Base-by-base conservation (phyloP, 306 rosid species). In the Cucurbita maxima region DNA sequence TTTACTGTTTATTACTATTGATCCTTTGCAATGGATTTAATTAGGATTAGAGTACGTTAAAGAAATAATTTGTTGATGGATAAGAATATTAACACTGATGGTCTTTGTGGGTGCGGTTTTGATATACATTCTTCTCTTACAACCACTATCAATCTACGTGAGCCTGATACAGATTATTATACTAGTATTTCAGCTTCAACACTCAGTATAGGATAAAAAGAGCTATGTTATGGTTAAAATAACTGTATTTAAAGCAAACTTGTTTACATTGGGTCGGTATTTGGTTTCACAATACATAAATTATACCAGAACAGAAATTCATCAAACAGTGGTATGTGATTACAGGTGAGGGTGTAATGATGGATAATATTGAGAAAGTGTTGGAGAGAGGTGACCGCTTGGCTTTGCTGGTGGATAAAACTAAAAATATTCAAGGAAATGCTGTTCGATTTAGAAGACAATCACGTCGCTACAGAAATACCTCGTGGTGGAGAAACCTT, bases 401-500 rank as follows among this genome's bases (percentile, higher is more conserved):
- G 83, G 86, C 88, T 54, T 78, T 89, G 84, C 82, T 89, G 81
- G 96, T 89, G 70, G 92, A 89, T 72, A 87, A 89, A 85, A 80
- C 92, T 45, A 72, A 82, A 11, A 78, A 82, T 48, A 81, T 89
- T 88, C 96, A 87, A 80, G 96, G 92, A 73, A 85, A 89, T 64
- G 82, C 92, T 36, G 73, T 87, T 75, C 90, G 96, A 80, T 87
- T 89, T 80, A 76, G 87, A 74, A 89, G 86, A 84, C 92, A 87
- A 77, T 87, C 96, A 75, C 92, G 96, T 5, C 89, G 89, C 14
- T 88, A 86, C 79, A 86, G 84, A 78, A 89, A 76, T 73, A 78
- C 85, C 9, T 82, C 85, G 40, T 89, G 96, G 92, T 87, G 96
- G 96, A 84, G 82, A 79, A 89, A 89, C 76, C 83, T 87, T 75